Percentiles rank a stretch among this genome's conserved stretches.
These are phyloP conservation scores for Pseudocercospora vitis DNA, from an alignment of 2,329 filamentous ascomycete genomes.

Conservation along the genomic window DNA sequence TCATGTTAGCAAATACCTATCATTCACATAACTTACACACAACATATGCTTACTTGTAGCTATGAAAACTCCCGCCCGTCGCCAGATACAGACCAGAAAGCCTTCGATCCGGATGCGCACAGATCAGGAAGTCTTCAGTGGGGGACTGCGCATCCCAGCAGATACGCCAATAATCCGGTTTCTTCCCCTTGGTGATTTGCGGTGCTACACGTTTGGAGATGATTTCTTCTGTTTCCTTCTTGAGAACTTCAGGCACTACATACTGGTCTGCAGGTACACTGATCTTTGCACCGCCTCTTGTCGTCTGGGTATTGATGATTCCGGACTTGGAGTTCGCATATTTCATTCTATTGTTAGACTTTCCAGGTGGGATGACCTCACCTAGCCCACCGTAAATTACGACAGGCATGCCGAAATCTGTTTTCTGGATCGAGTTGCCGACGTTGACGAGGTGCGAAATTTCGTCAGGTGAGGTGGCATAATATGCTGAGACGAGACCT, in stretches of 20 bases:
- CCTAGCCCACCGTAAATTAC: constrained; percentile 51
- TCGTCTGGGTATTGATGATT: constrained; percentile 55
- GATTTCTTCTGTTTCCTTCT: constrained; percentile 22
- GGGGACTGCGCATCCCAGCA: constrained; percentile 64
- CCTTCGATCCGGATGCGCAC: constrained; percentile 50
- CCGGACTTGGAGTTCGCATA: constrained; percentile 60
- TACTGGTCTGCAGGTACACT: constrained; percentile 46
- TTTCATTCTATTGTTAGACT: constrained; percentile 54
- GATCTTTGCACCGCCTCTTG: constrained; percentile 52
- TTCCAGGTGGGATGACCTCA: constrained; percentile 52
- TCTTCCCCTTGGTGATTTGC: constrained; percentile 35
- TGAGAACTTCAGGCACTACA: constrained; percentile 21
- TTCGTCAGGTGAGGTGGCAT: constrained; percentile 53
- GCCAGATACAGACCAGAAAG: constrained; percentile 59
- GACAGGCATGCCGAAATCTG: constrained; percentile 48
- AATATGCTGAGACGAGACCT: constrained; percentile 61
- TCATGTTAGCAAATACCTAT: constrained; percentile 5
- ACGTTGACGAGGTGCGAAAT: constrained; percentile 46
- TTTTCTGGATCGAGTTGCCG: neutral
- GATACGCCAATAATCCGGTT: constrained; percentile 46
- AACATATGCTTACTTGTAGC: constrained; percentile 32
- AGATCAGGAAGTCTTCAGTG: constrained; percentile 63
- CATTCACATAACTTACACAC: too few species aligned
- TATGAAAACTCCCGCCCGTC: constrained; percentile 63
- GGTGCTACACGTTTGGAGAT: constrained; percentile 34